Percentiles rank a stretch among this genome's conserved stretches.
Conservation (phyloP, 2,329 filamentous ascomycete genomes). For the Cercospora beticola region DNA sequence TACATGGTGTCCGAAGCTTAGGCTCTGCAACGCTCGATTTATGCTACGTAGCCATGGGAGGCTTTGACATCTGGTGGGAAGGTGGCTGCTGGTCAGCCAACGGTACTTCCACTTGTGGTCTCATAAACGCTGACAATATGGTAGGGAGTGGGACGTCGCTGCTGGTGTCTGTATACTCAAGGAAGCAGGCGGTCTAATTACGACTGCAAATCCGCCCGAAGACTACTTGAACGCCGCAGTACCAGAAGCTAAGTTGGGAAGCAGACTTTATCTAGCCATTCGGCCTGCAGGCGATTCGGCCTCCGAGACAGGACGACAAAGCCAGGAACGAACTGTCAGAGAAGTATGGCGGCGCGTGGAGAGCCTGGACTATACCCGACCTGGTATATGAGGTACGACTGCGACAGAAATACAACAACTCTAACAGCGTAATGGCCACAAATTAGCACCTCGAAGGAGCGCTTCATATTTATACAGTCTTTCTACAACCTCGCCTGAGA, state of each 20-base stretch:
- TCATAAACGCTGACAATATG: conserved; percentile 17
- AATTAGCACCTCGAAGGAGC: background rate
- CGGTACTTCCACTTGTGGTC: too few species aligned
- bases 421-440: background rate
- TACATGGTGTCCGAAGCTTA: conserved; percentile 71
- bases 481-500: conserved; percentile 25
- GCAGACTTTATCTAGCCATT: conserved; percentile 70
- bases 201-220: conserved; percentile 69
- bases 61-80: conserved; percentile 81
- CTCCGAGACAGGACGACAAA: conserved; percentile 63
- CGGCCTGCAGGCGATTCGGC: conserved; percentile 64
- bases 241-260: conserved; percentile 61
- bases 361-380: conserved; percentile 65
- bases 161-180: conserved; percentile 71
- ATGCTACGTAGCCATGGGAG: conserved; percentile 70
- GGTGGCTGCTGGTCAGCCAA: conserved; percentile 59
- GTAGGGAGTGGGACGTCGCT: conserved; percentile 73
- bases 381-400: conserved; percentile 46
- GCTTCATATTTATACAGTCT: background rate
- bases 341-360: conserved; percentile 72
- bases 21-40: conserved; percentile 73
- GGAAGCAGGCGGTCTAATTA: conserved; percentile 72
- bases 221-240: conserved; percentile 58
- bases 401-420: background rate
- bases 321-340: conserved; percentile 68